phyloP scores from a whole-genome alignment of 352 stramenopile species.

The Phytophthora sojae region DNA sequence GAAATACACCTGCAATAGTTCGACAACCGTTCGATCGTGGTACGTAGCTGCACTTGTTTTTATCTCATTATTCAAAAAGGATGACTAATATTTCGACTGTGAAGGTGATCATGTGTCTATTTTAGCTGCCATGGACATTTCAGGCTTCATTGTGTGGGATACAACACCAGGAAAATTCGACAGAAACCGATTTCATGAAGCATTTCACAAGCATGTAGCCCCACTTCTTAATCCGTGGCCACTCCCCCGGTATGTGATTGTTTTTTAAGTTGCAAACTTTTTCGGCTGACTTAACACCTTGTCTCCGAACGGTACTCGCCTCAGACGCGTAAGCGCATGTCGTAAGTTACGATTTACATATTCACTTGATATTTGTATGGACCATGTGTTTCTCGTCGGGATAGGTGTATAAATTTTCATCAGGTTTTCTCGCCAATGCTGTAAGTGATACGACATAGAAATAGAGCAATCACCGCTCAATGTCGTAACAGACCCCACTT shows the following conservation, averaged over 20 bases:
- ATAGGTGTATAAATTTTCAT: no score
- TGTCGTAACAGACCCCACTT: no score
- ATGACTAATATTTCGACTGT: neutral
- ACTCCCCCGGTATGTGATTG: neutral
- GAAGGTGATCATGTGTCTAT: neutral
- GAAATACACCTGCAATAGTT: neutral
- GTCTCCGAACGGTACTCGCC: no score
- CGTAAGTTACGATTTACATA: no score
- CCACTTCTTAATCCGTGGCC: slow-evolving; percentile 2
- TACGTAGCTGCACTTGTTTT: neutral
- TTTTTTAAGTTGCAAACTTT: neutral
- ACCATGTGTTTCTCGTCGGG: no score
- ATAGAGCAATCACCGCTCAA: no score
- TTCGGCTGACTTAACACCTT: neutral
- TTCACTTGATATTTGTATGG: no score
- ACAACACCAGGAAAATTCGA: neutral
- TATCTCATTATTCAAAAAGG: neutral
- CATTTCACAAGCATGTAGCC: neutral
- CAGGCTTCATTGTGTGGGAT: neutral
- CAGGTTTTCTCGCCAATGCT: no score
- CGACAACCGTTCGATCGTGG: neutral
- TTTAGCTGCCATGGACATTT: slow-evolving; percentile 1
- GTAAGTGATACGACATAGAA: no score
- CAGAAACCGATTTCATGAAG: slow-evolving; percentile 3
- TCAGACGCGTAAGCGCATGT: no score